Evolutionary conservation across 768 basidiomycete genomes (phyloP), one percentile per base, ranked within the genome.

Genomic region (Nidularia sp.): DNA sequence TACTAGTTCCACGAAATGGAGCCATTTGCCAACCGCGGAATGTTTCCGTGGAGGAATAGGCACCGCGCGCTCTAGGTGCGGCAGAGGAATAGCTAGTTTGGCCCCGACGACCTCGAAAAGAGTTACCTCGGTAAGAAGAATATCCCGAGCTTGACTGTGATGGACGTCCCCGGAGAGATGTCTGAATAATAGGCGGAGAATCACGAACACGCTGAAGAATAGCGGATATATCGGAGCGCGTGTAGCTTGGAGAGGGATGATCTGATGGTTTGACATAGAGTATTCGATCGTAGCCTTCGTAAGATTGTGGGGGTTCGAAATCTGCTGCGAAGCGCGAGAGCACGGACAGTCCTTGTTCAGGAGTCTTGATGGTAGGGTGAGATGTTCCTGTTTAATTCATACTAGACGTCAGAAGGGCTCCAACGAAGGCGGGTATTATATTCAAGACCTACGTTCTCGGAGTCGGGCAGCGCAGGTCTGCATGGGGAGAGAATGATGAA

Each of bases 361-460:
- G 73, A 56, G 66, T 74, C 56, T 71, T 82, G 66, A 93, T 91
- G 50, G 90, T 93, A 48, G 90, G 91, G 69, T 90, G 90, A 47
- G 69, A 73, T 34, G 75, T 76, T 59, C 90, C 90, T 91, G 62
- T 61, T 44, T 57, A 45, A 45, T 54, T 45, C 45, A 51, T 15
- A 49, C 45, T 32, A n/a, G 48, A 36, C 31, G 34, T 47, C 46
- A 52, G 46, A 45, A 55, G 13, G 32, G 45, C 31, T 47, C 34
- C 29, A 48, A 49, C 52, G 44, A n/a, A 48, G 49, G 36, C 18
- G 13, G n/a, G 36, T 7, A 29, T 47, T 33, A 45, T 39, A 51
- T 35, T 53, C 7, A 46, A 45, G 50, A 52, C 84, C 62, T 69
- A 88, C 88, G 78, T 59, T 69, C 66, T 62, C 69, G 68, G 41